phyloP scores from a whole-genome alignment of 371 early-diverging fungal genomes.

The Mycotypha africana region DNA sequence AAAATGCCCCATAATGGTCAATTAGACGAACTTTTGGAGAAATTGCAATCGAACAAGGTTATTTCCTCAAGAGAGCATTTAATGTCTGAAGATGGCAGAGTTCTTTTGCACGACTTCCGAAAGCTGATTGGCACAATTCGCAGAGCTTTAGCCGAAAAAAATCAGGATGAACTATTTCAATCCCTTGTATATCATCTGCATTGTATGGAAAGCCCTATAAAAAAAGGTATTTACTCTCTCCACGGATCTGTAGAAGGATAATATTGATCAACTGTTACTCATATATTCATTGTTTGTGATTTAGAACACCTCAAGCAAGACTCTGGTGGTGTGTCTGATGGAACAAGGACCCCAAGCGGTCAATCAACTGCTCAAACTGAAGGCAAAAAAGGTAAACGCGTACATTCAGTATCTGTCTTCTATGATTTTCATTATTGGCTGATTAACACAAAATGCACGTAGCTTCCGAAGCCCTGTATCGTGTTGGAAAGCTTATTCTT shows the following conservation, averaged over 20 bases:
- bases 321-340: too few species aligned
- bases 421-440: too few species aligned
- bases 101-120: slow-evolving; percentile 42
- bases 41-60: slow-evolving; percentile 28
- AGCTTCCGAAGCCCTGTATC: slow-evolving; percentile 32
- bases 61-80: slow-evolving; percentile 39
- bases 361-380: slow-evolving; percentile 12
- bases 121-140: slow-evolving; percentile 36
- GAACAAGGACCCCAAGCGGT: too few species aligned
- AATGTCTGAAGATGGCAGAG: slow-evolving; percentile 45
- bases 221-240: slow-evolving; percentile 30
- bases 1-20: slow-evolving; percentile 61
- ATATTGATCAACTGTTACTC: not conserved
- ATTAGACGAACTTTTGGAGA: slow-evolving; percentile 37
- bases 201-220: slow-evolving; percentile 13
- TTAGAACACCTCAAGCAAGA: not conserved
- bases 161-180: slow-evolving; percentile 56
- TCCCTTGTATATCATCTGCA: slow-evolving; percentile 50
- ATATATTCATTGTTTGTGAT: not conserved
- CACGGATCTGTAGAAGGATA: too few species aligned
- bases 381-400: slow-evolving; percentile 29
- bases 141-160: slow-evolving; percentile 44
- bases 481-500: slow-evolving; percentile 43
- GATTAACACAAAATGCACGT: too few species aligned
- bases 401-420: too few species aligned